Evolutionary conservation across 345 rosid species (phyloP), one percentile per base, ranked within the genome.

Genomic region (Durio zibethinus): DNA sequence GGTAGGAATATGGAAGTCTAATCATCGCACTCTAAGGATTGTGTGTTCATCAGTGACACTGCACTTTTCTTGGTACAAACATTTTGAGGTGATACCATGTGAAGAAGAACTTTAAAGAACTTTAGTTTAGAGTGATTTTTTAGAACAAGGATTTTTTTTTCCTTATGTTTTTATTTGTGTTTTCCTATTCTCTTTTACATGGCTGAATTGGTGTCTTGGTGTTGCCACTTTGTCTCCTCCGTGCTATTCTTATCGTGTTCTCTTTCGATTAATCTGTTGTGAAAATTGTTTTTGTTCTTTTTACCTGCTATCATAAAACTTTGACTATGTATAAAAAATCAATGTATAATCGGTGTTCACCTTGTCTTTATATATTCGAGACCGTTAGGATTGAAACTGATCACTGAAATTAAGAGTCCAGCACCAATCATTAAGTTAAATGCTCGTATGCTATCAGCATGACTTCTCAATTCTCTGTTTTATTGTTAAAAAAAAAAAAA

Each of bases 1-100:
- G 89, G 86, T 90, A 1, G 92, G 94, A 64, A 50, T 52, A 2
- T 87, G 87, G 83, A 82, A 91, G 87, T 75, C 89, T 1, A 74
- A 76, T 64, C 86, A 85, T 81, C 83, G 85, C 47, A 87, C 84
- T 4, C 80, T 90, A 11, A 89, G 76, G 82, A 69, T 92, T 25
- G 38, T 72, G 6, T 93, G 96, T 77, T 61, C 87, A 15, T 86
- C 91, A 0, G 83, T 93, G 62, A 74, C 67, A 50, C 81, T 85
- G 56, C 85, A 80, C 57, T 88, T 89, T 61, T 73, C 83, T 18
- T 78, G 84, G 66, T 72, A 84, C 5, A 77, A 80, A 79, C 89
- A 82, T 59, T 86, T 87, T 57, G 78, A 84, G 77, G 80, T 82
- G 63, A 70, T 78, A 10, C 40, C 66, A 0, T 93, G 98, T 77